phyloP scores from a whole-genome alignment of 2,329 filamentous ascomycete species.

The Colletotrichum eremochloae region DNA sequence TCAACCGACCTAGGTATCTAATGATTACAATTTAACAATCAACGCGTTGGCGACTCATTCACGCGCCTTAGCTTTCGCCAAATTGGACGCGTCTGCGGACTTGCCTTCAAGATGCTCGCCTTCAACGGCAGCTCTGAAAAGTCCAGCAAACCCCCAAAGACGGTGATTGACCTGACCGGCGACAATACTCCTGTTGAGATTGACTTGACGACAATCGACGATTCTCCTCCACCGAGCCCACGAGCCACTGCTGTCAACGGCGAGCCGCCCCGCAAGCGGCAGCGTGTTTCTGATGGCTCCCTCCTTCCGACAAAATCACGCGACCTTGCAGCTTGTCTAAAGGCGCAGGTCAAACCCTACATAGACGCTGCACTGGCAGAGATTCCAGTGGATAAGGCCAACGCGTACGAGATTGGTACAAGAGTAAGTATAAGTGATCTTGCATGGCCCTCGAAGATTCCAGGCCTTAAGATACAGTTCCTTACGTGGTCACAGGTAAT shows the following conservation, averaged over 20 bases:
- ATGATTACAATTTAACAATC: not conserved
- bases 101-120: not conserved
- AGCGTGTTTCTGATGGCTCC: slow-evolving; percentile 46
- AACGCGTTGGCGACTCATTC: not conserved
- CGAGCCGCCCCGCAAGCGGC: slow-evolving; percentile 50
- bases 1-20: not conserved
- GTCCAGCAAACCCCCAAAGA: not conserved
- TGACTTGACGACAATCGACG: slow-evolving; percentile 46
- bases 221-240: slow-evolving; percentile 40
- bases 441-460: not conserved
- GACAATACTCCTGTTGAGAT: slow-evolving; percentile 32
- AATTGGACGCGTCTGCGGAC: slow-evolving; percentile 1
- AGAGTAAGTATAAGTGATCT: slow-evolving; percentile 46
- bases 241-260: not conserved
- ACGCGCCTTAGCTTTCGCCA: not conserved
- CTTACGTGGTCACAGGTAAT: slow-evolving; percentile 24
- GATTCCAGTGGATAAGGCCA: slow-evolving; percentile 46
- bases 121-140: not conserved
- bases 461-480: not conserved
- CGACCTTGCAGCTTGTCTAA: slow-evolving; percentile 46
- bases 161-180: not conserved
- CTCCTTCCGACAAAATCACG: slow-evolving; percentile 29
- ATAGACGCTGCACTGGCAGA: slow-evolving; percentile 46
- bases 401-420: slow-evolving; percentile 48
- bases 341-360: slow-evolving; percentile 51